A percentile compares a stretch with the other conserved stretches of the same genome.
Evolutionary conservation across 2,329 filamentous ascomycete species (phyloP).

Genomic region (Alternaria conjuncta): DNA sequence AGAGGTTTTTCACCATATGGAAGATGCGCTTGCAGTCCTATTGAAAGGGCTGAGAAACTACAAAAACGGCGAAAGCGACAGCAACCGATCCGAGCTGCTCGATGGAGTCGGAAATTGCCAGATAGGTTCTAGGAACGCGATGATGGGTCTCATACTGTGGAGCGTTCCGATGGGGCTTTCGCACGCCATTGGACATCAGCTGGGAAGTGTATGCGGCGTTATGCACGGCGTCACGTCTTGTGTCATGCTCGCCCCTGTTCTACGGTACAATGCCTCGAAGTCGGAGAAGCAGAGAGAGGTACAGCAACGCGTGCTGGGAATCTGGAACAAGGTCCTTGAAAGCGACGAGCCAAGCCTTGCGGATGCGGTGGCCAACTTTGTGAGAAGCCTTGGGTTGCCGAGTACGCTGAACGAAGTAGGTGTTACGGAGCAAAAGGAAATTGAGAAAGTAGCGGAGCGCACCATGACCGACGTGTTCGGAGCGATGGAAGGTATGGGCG

Average conservation of each 20-base stretch:
- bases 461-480: constrained; percentile 31
- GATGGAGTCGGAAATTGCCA: constrained; percentile 29
- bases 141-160: constrained; percentile 27
- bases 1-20: constrained; percentile 24
- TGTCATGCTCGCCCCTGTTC: constrained; percentile 27
- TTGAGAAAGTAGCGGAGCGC: constrained; percentile 29
- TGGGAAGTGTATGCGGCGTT: constrained; percentile 26
- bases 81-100: constrained; percentile 15
- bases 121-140: constrained; percentile 27
- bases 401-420: constrained; percentile 26
- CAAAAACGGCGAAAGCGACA: constrained; percentile 22
- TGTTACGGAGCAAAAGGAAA: constrained; percentile 19
- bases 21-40: constrained; percentile 30
- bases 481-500: constrained; percentile 5
- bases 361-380: constrained; percentile 29
- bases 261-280: constrained; percentile 21
- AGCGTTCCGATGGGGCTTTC: constrained; percentile 27
- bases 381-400: constrained; percentile 24
- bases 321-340: constrained; percentile 26
- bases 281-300: constrained; percentile 14
- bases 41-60: constrained; percentile 25
- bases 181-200: constrained; percentile 32
- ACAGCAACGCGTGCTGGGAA: constrained; percentile 20
- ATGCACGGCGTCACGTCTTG: constrained; percentile 33
- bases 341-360: constrained; percentile 24